Conservation (phyloP, 2,329 filamentous ascomycete species). For the Cladosporium sp. region DNA sequence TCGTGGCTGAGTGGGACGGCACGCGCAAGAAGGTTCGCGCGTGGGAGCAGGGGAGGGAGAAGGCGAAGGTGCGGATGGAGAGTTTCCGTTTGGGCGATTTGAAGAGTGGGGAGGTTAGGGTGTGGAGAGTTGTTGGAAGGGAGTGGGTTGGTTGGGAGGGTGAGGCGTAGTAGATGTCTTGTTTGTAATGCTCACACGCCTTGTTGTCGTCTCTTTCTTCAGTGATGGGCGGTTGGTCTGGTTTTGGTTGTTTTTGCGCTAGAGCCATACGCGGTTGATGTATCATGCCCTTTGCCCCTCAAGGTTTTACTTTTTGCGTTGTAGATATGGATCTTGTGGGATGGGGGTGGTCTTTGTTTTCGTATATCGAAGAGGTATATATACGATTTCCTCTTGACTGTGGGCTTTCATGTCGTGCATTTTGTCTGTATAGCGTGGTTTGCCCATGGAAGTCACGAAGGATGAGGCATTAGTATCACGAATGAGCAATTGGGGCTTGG, state of each 20-base stretch:
- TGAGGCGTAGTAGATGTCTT: neutral
- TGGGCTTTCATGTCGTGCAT: neutral
- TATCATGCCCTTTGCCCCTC: neutral
- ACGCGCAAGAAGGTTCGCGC: conserved; percentile 96
- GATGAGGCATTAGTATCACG: too few species aligned
- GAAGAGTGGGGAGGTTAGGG: conserved; percentile 89
- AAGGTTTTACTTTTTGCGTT: neutral
- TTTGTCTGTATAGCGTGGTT: too few species aligned
- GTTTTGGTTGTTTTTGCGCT: neutral
- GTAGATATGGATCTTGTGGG: conserved; percentile 1
- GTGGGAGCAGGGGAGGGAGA: conserved; percentile 94
- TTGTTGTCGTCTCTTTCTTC: too few species aligned
- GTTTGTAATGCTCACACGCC: neutral
- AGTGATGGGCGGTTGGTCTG: neutral
- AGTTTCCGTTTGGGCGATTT: conserved; percentile 93
- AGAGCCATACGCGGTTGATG: neutral
- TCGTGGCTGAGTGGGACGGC: conserved; percentile 96
- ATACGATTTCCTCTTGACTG: neutral
- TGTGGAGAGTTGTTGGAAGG: conserved; percentile 92
- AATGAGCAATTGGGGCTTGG: too few species aligned
- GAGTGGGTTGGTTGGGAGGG: conserved; percentile 87
- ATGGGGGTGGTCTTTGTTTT: neutral
- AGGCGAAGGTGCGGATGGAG: conserved; percentile 67
- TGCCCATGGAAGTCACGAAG: too few species aligned
- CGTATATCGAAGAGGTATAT: neutral